Conservation (phyloP, 2,329 filamentous ascomycete species). For the Phaeosphaeria sp. region DNA sequence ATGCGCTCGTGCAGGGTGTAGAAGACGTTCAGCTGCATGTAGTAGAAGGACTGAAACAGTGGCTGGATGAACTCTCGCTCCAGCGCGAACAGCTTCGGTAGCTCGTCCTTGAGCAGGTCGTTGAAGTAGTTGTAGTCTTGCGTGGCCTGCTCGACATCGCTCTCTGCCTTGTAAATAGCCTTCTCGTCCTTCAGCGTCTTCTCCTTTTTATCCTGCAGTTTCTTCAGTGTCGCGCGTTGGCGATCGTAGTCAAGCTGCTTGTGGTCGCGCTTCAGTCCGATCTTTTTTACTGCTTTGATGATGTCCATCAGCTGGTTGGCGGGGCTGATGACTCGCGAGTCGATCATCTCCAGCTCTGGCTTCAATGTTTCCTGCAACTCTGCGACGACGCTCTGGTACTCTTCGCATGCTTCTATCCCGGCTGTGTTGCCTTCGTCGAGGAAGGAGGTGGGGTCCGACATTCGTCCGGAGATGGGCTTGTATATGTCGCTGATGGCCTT, state of each 20-base stretch:
- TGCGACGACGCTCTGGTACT: constrained; percentile 90
- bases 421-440: constrained; percentile 86
- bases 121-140: constrained; percentile 99
- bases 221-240: constrained; percentile 82
- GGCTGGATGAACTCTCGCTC: constrained; percentile 96
- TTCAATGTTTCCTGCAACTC: constrained; percentile 87
- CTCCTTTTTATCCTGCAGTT: constrained; percentile 97
- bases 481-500: constrained; percentile 96
- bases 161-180: constrained; percentile 93
- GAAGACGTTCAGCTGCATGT: constrained; percentile 99
- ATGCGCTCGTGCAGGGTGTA: constrained; percentile 98
- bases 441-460: constrained; percentile 89
- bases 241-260: constrained; percentile 97
- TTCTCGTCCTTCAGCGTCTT: constrained; percentile 97
- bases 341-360: constrained; percentile 97
- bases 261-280: constrained; percentile 87
- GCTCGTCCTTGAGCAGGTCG: constrained; percentile 92
- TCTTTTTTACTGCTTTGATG: constrained; percentile 93
- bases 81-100: constrained; percentile 87
- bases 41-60: constrained; percentile 98
- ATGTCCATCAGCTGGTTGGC: constrained; percentile 93
- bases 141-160: constrained; percentile 86
- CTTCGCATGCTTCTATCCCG: constrained; percentile 92
- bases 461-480: constrained; percentile 94
- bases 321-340: constrained; percentile 86